phyloP scores from a whole-genome alignment of 2,329 filamentous ascomycete species.

The Rachicladosporium sp. region DNA sequence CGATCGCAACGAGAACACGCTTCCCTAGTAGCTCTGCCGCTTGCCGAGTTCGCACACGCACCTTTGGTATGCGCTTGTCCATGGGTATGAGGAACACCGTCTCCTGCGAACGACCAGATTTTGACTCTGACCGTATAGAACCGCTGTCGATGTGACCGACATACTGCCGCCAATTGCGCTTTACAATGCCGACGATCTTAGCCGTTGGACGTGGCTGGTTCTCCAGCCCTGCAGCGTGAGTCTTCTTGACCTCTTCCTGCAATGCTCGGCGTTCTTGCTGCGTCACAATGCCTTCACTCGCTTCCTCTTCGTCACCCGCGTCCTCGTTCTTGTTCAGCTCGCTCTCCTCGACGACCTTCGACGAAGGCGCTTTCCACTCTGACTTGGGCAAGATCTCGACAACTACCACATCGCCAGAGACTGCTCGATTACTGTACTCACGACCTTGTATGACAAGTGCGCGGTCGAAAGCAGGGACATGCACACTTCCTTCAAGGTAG shows the following conservation, averaged over 20 bases:
- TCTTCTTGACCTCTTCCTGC: constrained; percentile 81
- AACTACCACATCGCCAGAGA: constrained; percentile 85
- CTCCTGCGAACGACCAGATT: constrained; percentile 73
- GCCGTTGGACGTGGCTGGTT: constrained; percentile 79
- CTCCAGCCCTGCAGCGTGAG: constrained; percentile 64
- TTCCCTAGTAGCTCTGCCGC: constrained; percentile 81
- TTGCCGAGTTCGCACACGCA: constrained; percentile 81
- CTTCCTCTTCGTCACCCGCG: constrained; percentile 65
- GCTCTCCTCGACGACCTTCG: constrained; percentile 92
- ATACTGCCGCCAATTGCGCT: constrained; percentile 95
- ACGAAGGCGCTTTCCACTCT: constrained; percentile 93
- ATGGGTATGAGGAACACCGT: constrained; percentile 92
- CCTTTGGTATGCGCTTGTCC: constrained; percentile 97
- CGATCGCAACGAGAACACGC: constrained; percentile 82
- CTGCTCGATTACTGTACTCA: constrained; percentile 89
- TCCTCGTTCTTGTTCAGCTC: constrained; percentile 86
- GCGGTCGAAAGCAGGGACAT: constrained; percentile 82
- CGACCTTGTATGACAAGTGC: constrained; percentile 76
- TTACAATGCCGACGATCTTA: constrained; percentile 80
- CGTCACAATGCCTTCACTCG: constrained; percentile 62
- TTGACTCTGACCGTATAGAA: constrained; percentile 60
- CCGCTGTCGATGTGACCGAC: constrained; percentile 89
- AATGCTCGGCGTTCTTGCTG: constrained; percentile 76
- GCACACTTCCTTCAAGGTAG: constrained; percentile 86
- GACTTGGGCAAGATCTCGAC: constrained; percentile 87